Conservation (phyloP, 108 stramenopile species). For the Conticribra guillardii region DNA sequence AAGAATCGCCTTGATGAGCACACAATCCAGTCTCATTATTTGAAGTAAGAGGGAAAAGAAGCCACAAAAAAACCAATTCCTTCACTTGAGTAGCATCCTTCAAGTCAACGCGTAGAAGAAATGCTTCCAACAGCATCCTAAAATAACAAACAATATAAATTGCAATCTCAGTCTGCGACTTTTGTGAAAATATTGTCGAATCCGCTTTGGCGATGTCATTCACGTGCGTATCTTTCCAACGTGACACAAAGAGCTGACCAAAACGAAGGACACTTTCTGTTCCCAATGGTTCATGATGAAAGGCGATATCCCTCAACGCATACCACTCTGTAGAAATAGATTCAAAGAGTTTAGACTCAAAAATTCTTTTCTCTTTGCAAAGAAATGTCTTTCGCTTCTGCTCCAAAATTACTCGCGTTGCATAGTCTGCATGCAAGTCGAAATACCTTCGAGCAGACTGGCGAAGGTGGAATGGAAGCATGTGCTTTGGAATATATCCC, state of each 20-base stretch:
- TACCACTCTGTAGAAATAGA: not conserved
- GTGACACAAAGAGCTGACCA: no score
- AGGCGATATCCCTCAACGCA: not conserved
- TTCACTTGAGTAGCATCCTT: slow-evolving; percentile 8
- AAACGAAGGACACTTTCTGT: no score
- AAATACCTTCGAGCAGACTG: slow-evolving; percentile 25
- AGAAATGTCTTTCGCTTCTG: slow-evolving; percentile 2
- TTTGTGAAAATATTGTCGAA: no score
- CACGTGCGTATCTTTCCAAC: no score
- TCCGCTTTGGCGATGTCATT: no score
- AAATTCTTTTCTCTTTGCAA: not conserved
- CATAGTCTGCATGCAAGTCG: slow-evolving; percentile 15
- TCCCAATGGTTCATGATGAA: no score
- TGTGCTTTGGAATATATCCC: slow-evolving; percentile 32
- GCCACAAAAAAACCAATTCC: slow-evolving; percentile 28
- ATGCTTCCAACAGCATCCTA: slow-evolving; percentile 17
- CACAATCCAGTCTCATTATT: not conserved
- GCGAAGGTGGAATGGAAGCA: slow-evolving; percentile 34
- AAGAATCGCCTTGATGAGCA: no score
- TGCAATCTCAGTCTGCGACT: no score
- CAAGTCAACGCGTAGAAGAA: slow-evolving; percentile 23
- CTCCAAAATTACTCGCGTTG: slow-evolving; percentile 10
- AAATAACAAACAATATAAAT: not conserved
- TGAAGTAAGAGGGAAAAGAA: not conserved
- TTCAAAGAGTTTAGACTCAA: not conserved